Conservation (phyloP, 2,329 filamentous ascomycete species). For the Colletotrichum filicis region DNA sequence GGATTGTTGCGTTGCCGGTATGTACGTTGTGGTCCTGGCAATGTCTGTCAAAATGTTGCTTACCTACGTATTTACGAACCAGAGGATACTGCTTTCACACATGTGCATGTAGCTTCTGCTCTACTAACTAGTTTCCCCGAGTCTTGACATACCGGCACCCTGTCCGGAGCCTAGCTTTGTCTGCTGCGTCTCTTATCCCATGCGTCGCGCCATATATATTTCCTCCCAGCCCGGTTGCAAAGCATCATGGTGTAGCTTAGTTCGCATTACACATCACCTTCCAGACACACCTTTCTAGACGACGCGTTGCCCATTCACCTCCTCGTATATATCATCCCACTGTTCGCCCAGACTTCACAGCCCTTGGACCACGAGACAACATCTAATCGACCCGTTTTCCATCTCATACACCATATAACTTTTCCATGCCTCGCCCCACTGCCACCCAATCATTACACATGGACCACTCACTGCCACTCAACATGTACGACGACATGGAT, state of each 20-base stretch:
- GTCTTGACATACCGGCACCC: constrained; percentile 14
- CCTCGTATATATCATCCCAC: constrained; percentile 14
- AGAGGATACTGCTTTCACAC: constrained; percentile 18
- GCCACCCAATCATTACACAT: constrained; percentile 10
- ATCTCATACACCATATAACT: not conserved
- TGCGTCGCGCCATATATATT: constrained; percentile 34
- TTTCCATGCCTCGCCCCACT: not conserved
- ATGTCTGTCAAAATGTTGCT: constrained; percentile 26
- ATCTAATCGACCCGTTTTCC: not conserved
- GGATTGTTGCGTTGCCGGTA: constrained; percentile 15
- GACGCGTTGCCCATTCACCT: not conserved
- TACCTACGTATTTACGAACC: constrained; percentile 31
- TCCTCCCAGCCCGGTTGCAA: constrained; percentile 22
- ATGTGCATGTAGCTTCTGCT: constrained; percentile 17
- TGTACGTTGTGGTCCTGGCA: constrained; percentile 15
- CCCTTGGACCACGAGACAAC: not conserved
- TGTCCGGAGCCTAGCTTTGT: constrained; percentile 16
- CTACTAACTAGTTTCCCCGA: constrained; percentile 4
- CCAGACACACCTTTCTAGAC: constrained; percentile 8
- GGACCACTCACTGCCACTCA: constrained; percentile 31
- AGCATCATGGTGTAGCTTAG: constrained; percentile 26
- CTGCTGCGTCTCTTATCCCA: constrained; percentile 11
- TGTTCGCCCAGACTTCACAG: not conserved
- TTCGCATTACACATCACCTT: constrained; percentile 33
- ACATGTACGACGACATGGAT: constrained; percentile 36